These are phyloP conservation scores for Solanum piurae DNA, from an alignment of 257 asterid species.

Conservation along the genomic window DNA sequence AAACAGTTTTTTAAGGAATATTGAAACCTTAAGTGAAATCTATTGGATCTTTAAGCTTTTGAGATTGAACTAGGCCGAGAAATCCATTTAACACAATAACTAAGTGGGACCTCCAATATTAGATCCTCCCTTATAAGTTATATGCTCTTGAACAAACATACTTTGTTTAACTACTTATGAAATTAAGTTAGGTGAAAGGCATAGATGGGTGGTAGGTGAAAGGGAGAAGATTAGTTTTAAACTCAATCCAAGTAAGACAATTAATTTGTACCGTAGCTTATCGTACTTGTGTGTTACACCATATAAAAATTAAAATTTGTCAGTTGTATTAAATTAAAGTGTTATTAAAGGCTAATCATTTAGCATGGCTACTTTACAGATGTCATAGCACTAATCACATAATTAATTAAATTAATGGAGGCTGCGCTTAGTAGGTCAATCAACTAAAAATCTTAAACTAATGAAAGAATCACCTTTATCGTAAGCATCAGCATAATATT, in stretches of 20 bases:
- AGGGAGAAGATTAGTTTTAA: neutral
- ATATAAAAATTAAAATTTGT: neutral
- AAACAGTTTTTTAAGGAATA: neutral
- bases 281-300: neutral
- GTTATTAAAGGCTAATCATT: neutral
- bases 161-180: neutral
- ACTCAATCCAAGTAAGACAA: neutral
- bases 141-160: neutral
- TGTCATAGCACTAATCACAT: neutral
- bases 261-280: neutral
- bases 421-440: neutral
- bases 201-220: neutral
- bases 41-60: neutral
- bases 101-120: neutral
- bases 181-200: neutral
- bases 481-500: neutral
- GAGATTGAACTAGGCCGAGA: neutral
- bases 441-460: neutral
- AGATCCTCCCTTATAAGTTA: neutral
- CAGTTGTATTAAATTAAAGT: neutral
- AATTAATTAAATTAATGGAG: neutral
- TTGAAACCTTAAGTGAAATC: neutral
- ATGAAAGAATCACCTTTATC: neutral
- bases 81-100: neutral
- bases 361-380: neutral